These are phyloP conservation scores for Fusarium tupiense DNA, from an alignment of 2,329 filamentous ascomycete species.

Conservation along the genomic window DNA sequence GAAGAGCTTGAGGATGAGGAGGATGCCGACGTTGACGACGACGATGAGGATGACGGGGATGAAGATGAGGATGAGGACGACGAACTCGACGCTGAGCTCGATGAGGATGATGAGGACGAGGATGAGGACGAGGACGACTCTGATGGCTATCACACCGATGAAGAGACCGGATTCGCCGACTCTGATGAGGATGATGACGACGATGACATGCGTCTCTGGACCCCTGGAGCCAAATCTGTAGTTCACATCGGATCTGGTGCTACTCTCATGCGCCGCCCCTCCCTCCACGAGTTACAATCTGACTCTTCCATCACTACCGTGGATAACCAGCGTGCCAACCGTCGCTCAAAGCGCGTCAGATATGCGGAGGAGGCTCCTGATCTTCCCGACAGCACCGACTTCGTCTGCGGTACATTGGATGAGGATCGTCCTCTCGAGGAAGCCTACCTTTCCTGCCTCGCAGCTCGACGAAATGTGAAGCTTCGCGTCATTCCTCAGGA, in stretches of 20 bases:
- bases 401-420: slow-evolving; percentile 97
- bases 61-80: slow-evolving; percentile 58
- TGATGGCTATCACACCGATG: slow-evolving; percentile 80
- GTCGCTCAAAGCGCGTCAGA: slow-evolving; percentile 44
- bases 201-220: slow-evolving; percentile 69
- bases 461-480: slow-evolving; percentile 83
- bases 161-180: slow-evolving; percentile 74
- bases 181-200: slow-evolving; percentile 76
- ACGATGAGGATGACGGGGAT: slow-evolving; percentile 67
- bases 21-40: slow-evolving; percentile 82
- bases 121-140: slow-evolving; percentile 66
- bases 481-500: slow-evolving; percentile 90
- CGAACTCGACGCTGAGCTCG: slow-evolving; percentile 60
- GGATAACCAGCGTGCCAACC: slow-evolving; percentile 50
- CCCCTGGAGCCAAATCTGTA: slow-evolving; percentile 55
- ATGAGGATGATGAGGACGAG: slow-evolving; percentile 60
- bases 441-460: slow-evolving; percentile 86
- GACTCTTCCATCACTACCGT: slow-evolving; percentile 68
- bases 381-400: slow-evolving; percentile 96
- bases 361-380: slow-evolving; percentile 72
- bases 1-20: slow-evolving; percentile 77
- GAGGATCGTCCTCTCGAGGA: slow-evolving; percentile 96
- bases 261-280: slow-evolving; percentile 45
- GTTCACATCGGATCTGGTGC: slow-evolving; percentile 50
- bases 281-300: slow-evolving; percentile 62